Conservation (phyloP, 2,329 filamentous ascomycete genomes). For the Herpotrichia juniperi region DNA sequence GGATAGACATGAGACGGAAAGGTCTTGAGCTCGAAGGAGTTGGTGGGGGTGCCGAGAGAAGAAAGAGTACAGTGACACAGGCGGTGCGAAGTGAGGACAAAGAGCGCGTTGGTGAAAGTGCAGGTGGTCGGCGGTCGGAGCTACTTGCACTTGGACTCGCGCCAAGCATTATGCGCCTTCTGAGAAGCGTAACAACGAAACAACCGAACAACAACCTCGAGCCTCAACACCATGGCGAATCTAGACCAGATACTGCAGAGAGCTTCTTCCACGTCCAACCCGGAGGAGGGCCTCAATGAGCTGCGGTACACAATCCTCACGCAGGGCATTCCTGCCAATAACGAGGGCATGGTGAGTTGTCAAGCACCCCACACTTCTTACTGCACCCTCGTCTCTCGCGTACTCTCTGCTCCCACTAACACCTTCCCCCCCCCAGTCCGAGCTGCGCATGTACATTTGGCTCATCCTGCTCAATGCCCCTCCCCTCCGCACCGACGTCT, state of each 20-base stretch:
- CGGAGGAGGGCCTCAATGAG: conserved; percentile 70
- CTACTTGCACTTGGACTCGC: not conserved
- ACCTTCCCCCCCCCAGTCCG: conserved; percentile 69
- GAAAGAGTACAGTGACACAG: no score
- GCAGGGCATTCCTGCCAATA: conserved; percentile 77
- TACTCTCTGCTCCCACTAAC: not conserved
- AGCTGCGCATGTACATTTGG: conserved; percentile 94
- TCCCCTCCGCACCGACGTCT: conserved; percentile 82
- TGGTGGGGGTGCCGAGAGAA: no score
- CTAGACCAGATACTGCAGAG: conserved; percentile 81
- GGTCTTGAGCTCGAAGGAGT: no score
- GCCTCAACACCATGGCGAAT: conserved; percentile 39
- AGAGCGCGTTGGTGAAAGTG: not conserved
- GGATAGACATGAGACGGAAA: not conserved
- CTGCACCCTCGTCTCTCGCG: not conserved
- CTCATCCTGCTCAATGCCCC: conserved; percentile 89
- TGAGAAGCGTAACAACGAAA: not conserved
- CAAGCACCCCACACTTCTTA: not conserved
- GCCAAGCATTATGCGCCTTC: conserved; percentile 1
- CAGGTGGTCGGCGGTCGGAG: not conserved
- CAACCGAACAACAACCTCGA: not conserved
- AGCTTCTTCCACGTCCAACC: conserved; percentile 75
- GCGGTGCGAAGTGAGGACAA: no score
- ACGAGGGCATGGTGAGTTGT: conserved; percentile 75
- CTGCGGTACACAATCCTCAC: conserved; percentile 75